Percentiles rank a stretch among this genome's conserved stretches.
Conservation (phyloP, 202 grass and related monocot genomes). For the Cymbopogon flexuosus region DNA sequence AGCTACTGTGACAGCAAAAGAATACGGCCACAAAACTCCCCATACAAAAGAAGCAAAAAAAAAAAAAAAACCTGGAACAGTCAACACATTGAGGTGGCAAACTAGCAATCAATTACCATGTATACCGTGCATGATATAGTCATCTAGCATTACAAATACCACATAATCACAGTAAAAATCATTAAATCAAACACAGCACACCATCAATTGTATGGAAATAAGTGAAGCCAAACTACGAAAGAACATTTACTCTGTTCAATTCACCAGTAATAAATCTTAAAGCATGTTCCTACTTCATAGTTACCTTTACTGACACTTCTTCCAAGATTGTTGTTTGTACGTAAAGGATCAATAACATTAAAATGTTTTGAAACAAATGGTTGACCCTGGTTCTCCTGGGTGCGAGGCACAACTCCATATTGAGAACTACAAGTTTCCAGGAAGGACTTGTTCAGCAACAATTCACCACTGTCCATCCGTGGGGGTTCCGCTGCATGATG, state of each 20-base stretch:
- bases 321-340: slow-evolving; percentile 86
- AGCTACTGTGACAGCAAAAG: neutral
- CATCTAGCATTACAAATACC: neutral
- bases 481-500: slow-evolving; percentile 67
- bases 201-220: slow-evolving; percentile 2
- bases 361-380: slow-evolving; percentile 90
- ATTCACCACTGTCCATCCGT: slow-evolving; percentile 52
- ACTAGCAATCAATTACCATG: slow-evolving; percentile 10
- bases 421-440: slow-evolving; percentile 48
- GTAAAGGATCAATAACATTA: slow-evolving; percentile 93
- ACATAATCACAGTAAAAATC: neutral
- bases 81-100: neutral
- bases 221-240: neutral
- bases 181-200: slow-evolving; percentile 18
- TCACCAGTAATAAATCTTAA: slow-evolving; percentile 18
- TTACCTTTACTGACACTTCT: slow-evolving; percentile 95
- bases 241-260: slow-evolving; percentile 10
- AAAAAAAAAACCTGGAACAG: neutral
- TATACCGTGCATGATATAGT: neutral
- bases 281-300: slow-evolving; percentile 10
- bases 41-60: neutral
- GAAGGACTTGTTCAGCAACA: slow-evolving; percentile 64
- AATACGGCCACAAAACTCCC: neutral
- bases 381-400: slow-evolving; percentile 59
- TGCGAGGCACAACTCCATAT: slow-evolving; percentile 51